Percentiles rank a stretch among this genome's conserved stretches.
These are phyloP conservation scores for Xylaria sp. DNA, from an alignment of 2,329 filamentous ascomycete species.

Conservation along the genomic window DNA sequence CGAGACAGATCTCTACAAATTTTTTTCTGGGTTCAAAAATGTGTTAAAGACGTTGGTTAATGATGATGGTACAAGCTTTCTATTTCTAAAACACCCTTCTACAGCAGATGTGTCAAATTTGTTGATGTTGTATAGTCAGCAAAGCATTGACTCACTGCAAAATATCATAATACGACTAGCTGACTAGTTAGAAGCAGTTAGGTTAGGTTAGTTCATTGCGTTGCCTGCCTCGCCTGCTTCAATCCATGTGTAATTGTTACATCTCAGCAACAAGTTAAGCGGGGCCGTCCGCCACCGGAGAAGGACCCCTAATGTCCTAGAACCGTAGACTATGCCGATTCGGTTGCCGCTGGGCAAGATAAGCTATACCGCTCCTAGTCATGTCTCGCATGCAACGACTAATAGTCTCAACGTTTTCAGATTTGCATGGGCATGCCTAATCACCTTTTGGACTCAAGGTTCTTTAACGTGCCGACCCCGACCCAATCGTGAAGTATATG, in stretches of 20 bases:
- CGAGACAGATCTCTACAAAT: not conserved
- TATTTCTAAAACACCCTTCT: not conserved
- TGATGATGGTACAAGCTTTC: not conserved
- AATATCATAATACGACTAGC: not conserved
- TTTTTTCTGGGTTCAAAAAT: not conserved
- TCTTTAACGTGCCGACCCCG: not conserved
- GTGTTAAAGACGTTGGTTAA: not conserved
- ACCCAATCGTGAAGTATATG: not conserved
- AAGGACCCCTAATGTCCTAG: not conserved
- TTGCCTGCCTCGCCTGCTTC: conserved; percentile 3
- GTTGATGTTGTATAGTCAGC: not conserved
- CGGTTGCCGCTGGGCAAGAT: not conserved
- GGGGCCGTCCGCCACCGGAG: conserved; percentile 21
- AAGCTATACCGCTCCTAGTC: conserved; percentile 2
- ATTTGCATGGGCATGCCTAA: not conserved
- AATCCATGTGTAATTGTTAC: conserved; percentile 16
- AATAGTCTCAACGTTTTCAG: not conserved
- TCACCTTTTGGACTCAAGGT: not conserved
- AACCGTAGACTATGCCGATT: not conserved
- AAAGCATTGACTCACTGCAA: not conserved
- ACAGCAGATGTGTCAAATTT: not conserved
- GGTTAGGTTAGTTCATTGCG: not conserved
- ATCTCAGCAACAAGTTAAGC: not conserved
- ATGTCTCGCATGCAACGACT: not conserved
- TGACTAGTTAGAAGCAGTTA: not conserved